Percentiles rank a stretch among this genome's conserved stretches.
phyloP scores from a whole-genome alignment of 2,329 filamentous ascomycete species.

The Colletotrichum phormii region DNA sequence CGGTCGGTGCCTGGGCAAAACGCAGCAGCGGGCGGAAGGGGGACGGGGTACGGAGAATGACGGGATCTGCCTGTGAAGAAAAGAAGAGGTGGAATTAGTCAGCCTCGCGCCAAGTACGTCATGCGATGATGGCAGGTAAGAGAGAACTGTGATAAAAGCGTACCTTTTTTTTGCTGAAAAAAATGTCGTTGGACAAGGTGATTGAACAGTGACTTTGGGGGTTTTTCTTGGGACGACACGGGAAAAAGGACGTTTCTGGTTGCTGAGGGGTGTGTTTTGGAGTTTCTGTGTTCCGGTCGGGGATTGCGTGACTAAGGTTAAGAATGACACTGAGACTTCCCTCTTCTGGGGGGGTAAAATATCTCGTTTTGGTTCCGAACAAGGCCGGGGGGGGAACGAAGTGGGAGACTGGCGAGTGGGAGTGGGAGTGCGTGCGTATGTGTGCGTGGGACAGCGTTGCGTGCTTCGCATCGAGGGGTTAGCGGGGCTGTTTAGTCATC shows the following conservation, averaged over 20 bases:
- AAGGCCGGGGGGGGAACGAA: not conserved
- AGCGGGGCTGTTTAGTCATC: conserved; percentile 27
- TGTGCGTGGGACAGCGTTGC: not conserved
- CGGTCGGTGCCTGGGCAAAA: conserved; percentile 16
- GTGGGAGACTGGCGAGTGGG: not conserved
- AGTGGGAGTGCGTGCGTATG: not conserved
- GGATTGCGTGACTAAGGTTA: conserved; percentile 36
- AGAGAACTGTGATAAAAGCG: not conserved
- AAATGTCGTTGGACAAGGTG: not conserved
- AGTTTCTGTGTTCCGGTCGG: conserved; percentile 6
- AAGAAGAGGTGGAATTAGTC: conserved; percentile 7
- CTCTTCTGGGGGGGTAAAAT: conserved; percentile 11
- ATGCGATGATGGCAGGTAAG: not conserved
- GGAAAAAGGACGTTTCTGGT: not conserved
- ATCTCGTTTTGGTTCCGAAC: conserved; percentile 6
- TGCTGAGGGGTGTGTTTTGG: conserved; percentile 4
- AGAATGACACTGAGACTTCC: conserved; percentile 18
- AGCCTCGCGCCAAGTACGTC: conserved; percentile 35
- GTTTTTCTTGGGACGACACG: conserved; percentile 1
- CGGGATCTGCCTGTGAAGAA: conserved; percentile 25
- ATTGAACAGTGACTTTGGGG: not conserved
- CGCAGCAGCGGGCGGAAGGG: conserved; percentile 3
- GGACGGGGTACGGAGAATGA: conserved; percentile 23
- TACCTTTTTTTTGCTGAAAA: not conserved
- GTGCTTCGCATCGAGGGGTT: conserved; percentile 32